Percentiles rank a stretch among this genome's conserved stretches.
Evolutionary conservation across 2,329 filamentous ascomycete species (phyloP).

Genomic region (Pseudogymnoascus sp.): DNA sequence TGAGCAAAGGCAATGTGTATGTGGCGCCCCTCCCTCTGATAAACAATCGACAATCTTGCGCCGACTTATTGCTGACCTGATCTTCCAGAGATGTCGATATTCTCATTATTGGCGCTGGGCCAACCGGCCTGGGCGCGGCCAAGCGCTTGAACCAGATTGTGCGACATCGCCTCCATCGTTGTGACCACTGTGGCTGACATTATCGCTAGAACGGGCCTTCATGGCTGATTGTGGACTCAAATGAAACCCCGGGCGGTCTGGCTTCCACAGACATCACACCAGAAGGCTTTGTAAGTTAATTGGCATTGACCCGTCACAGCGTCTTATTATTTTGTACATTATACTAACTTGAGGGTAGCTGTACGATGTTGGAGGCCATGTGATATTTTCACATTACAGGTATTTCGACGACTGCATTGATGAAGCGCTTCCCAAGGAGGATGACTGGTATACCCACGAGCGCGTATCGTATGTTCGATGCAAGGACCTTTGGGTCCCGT

Average conservation of each 20-base stretch:
- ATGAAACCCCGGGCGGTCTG: conserved; percentile 87
- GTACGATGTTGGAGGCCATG: conserved; percentile 96
- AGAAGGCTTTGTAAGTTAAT: conserved; percentile 83
- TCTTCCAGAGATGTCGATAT: conserved; percentile 71
- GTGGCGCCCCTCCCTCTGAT: background rate
- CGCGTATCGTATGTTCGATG: conserved; percentile 98
- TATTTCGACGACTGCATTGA: conserved; percentile 99
- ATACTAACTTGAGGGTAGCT: conserved; percentile 49
- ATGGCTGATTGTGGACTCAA: conserved; percentile 92
- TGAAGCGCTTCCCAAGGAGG: conserved; percentile 86
- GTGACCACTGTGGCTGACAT: conserved; percentile 17
- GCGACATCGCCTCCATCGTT: conserved; percentile 12
- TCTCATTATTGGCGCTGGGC: conserved; percentile 94
- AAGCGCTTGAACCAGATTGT: conserved; percentile 97
- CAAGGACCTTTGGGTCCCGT: conserved; percentile 94
- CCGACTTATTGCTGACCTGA: background rate
- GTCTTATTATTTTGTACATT: conserved; percentile 16
- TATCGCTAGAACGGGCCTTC: conserved; percentile 68
- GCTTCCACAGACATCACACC: conserved; percentile 91
- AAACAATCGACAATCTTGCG: background rate
- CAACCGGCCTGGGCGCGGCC: conserved; percentile 93
- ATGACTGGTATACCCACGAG: conserved; percentile 97
- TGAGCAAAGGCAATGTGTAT: conserved; percentile 11
- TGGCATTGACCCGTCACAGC: conserved; percentile 2
- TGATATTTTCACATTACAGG: conserved; percentile 99